Conservation (phyloP, 164 flowering plant species). For the Chimonanthus salicifolius region DNA sequence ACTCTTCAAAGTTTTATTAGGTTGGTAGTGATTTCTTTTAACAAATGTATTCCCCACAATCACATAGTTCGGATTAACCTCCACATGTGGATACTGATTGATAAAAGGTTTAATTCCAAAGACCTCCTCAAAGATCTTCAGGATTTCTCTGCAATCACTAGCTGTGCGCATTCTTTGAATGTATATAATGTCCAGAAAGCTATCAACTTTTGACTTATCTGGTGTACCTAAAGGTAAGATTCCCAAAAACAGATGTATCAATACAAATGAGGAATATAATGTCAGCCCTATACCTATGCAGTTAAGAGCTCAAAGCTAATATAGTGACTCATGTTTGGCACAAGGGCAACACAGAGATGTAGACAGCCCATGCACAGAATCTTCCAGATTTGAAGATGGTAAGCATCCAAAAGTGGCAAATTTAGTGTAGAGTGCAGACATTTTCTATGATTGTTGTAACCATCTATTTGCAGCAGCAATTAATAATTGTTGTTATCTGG, state of each 20-base stretch:
- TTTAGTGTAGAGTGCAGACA: too few species aligned
- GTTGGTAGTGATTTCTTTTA: constrained; percentile 40
- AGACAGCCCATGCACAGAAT: too few species aligned
- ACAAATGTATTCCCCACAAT: constrained; percentile 50
- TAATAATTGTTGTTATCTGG: too few species aligned
- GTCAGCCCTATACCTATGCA: neutral
- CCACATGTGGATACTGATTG: constrained; percentile 65
- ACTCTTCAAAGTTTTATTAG: constrained; percentile 23
- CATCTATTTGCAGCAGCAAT: too few species aligned
- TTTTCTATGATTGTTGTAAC: too few species aligned
- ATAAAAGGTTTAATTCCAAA: constrained; percentile 56
- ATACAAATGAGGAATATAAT: neutral
- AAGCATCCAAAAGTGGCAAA: too few species aligned
- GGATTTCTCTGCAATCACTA: constrained; percentile 62
- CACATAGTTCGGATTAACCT: constrained; percentile 40
- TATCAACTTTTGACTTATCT: constrained; percentile 32
- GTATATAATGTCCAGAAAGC: constrained; percentile 67
- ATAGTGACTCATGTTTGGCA: too few species aligned
- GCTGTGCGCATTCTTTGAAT: constrained; percentile 90
- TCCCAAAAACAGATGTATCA: neutral
- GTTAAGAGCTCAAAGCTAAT: too few species aligned
- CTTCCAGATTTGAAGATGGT: too few species aligned
- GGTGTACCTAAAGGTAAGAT: constrained; percentile 44
- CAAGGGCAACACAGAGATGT: too few species aligned
- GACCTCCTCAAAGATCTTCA: constrained; percentile 58